Conservation (phyloP, 257 asterid species). For the Paulownia fortunei region DNA sequence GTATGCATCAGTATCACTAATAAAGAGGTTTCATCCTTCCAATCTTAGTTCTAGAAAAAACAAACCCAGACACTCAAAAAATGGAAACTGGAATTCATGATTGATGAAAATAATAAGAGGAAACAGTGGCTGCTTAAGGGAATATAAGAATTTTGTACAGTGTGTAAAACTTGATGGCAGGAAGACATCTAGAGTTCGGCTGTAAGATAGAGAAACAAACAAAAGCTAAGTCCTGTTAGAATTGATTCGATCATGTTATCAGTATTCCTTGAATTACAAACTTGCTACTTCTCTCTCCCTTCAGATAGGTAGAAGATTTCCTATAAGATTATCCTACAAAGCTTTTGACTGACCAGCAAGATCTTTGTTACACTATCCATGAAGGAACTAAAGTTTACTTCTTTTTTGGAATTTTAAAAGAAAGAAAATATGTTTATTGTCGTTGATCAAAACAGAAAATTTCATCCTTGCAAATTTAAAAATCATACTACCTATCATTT, state of each 20-base stretch:
- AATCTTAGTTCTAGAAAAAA: background rate
- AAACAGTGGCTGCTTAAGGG: background rate
- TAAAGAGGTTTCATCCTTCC: background rate
- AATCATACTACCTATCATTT: slow-evolving; percentile 77
- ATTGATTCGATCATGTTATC: background rate
- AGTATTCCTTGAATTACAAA: background rate
- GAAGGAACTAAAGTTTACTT: background rate
- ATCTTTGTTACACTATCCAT: background rate
- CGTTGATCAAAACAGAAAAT: slow-evolving; percentile 5
- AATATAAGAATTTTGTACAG: background rate
- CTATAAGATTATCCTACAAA: background rate
- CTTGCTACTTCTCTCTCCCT: background rate
- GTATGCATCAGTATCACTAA: background rate
- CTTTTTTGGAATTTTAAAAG: background rate
- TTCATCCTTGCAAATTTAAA: background rate
- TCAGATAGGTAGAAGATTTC: background rate
- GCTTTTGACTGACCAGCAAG: slow-evolving; percentile 1
- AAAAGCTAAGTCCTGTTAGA: background rate
- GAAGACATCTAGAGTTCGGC: background rate
- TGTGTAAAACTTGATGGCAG: background rate
- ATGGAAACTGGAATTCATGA: background rate
- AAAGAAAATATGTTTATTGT: background rate
- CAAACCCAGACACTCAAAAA: background rate
- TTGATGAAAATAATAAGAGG: background rate
- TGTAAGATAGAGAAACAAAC: background rate